Evolutionary conservation across 441 rosid species (phyloP), one percentile per base, ranked within the genome.

Genomic region (Hura crepitans): DNA sequence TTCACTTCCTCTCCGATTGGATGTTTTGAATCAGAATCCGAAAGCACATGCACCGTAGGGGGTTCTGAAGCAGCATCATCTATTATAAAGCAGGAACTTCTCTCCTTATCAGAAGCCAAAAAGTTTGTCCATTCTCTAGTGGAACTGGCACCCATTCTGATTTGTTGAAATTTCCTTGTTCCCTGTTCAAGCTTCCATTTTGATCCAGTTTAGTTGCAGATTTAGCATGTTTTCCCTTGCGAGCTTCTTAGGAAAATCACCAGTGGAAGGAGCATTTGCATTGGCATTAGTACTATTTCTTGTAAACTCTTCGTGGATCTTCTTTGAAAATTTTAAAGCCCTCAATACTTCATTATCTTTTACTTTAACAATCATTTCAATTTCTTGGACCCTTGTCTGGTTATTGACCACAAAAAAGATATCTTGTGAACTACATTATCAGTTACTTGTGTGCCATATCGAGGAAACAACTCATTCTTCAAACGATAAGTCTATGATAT

Each of bases 341-440:
- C 91, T 83, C 81, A 92, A 45, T 70, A 66, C 81, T 81, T 74
- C 86, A 75, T 88, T 89, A 27, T 84, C 94, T 79, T 83, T 87
- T 71, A 73, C 76, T 83, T 91, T 97, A 68, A 68, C 79, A 30
- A 71, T 67, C 45, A 70, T 80, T 81, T 91, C 92, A 66, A 86
- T 74, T 72, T 92, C 97, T 72, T 89, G 86, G 75, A 90, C 75
- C 80, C 83, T 85, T 50, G 72, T 77, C 97, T 92, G 80, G 64
- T 60, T 55, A 73, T n/a, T 51, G 59, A 59, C 51, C 70, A 58
- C 22, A 72, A 64, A 57, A 42, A 2, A 68, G 64, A 71, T 17
- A 70, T 69, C 49, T 62, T 31, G 59, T 53, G 28, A 51, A 64
- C n/a, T 62, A 54, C 55, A 69, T 63, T 23, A 68, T 28, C 17